A percentile compares a stretch with the other conserved stretches of the same genome.
phyloP scores from a whole-genome alignment of 2,329 filamentous ascomycete species.

The Nemania serpens region DNA sequence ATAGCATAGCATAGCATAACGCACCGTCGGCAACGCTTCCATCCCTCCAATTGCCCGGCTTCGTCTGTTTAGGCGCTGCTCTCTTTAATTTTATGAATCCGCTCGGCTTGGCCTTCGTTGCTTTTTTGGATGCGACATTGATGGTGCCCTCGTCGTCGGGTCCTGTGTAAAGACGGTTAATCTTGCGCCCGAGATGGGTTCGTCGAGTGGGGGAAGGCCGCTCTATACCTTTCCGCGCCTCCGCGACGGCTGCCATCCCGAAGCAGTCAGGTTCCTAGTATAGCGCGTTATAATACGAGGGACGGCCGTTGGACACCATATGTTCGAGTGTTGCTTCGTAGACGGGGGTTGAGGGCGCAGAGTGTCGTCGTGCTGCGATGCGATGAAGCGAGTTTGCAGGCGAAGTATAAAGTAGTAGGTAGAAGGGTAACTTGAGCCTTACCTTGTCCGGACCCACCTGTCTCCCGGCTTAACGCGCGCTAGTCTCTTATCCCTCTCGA shows the following conservation, averaged over 20 bases:
- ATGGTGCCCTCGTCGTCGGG: conserved; percentile 63
- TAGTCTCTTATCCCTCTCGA: neutral
- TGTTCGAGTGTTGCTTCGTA: neutral
- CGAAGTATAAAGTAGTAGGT: no score
- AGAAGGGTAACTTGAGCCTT: no score
- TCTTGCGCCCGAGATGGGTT: conserved; percentile 18
- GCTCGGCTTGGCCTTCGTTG: conserved; percentile 49
- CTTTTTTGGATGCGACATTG: conserved; percentile 65
- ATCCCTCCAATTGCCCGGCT: conserved; percentile 74
- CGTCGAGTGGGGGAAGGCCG: neutral
- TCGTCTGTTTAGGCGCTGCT: conserved; percentile 63
- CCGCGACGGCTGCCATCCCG: conserved; percentile 36
- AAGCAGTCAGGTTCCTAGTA: neutral
- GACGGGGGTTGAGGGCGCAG: neutral
- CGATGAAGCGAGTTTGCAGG: no score
- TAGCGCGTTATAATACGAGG: neutral
- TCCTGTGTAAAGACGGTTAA: conserved; percentile 30
- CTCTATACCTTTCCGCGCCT: conserved; percentile 37
- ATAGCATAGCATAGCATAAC: conserved; percentile 28
- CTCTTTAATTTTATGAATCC: conserved; percentile 67
- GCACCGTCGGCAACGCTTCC: conserved; percentile 66
- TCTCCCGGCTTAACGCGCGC: no score
- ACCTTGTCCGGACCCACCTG: neutral
- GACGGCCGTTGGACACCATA: neutral
- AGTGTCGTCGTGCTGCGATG: neutral